Evolutionary conservation across 305 asterid species (phyloP).

Genomic region (Fraxinus floribunda): DNA sequence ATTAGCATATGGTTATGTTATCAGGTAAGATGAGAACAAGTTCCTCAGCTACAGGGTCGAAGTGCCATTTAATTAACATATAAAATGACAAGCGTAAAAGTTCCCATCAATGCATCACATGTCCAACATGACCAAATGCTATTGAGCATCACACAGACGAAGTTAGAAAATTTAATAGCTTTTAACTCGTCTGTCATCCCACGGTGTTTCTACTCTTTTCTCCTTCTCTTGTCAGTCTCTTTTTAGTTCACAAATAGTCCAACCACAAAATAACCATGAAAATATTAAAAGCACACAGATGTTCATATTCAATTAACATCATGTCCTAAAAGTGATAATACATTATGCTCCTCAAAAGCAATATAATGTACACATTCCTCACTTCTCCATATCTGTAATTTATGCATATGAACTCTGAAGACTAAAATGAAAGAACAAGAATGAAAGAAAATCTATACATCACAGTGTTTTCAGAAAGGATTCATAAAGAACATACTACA

Average conservation of each 20-base stretch:
- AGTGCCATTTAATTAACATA: background rate
- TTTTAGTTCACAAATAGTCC: background rate
- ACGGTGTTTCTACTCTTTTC: background rate
- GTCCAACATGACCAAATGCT: background rate
- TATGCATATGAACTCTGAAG: background rate
- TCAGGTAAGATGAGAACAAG: background rate
- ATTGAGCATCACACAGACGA: background rate
- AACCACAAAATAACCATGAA: background rate
- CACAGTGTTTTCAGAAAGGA: background rate
- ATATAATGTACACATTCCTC: background rate
- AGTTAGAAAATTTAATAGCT: background rate
- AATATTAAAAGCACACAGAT: background rate
- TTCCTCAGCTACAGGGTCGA: background rate
- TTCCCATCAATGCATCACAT: background rate
- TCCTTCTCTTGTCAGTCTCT: background rate
- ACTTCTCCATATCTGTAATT: background rate
- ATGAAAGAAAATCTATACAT: background rate
- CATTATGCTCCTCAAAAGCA: background rate
- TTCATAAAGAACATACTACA: background rate
- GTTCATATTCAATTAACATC: background rate
- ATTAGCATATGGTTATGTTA: conserved; percentile 1
- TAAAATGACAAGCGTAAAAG: background rate
- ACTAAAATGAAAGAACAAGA: background rate
- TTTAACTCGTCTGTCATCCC: background rate
- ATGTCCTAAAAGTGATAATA: background rate